These are phyloP conservation scores for Cryptosporidium canis DNA, from an alignment of 169 alveolate genomes.

Conservation along the genomic window DNA sequence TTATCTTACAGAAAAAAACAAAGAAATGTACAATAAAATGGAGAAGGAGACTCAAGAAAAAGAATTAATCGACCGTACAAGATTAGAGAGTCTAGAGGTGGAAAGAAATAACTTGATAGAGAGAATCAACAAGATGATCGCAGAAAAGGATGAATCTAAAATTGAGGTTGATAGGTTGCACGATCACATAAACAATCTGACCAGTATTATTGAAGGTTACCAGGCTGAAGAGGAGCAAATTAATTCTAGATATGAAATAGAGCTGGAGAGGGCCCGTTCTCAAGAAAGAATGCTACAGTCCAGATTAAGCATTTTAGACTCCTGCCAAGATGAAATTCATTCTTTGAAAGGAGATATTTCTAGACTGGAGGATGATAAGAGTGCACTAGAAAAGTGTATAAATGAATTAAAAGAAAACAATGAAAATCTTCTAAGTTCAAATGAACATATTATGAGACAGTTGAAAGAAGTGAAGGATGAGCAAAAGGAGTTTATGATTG, in stretches of 20 bases:
- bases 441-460: slow-evolving; percentile 33
- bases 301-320: neutral
- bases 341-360: neutral
- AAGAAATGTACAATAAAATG: neutral
- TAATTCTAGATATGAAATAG: slow-evolving; percentile 58
- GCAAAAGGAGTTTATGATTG: slow-evolving; percentile 23
- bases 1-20: slow-evolving; percentile 10
- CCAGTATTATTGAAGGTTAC: slow-evolving; percentile 63
- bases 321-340: slow-evolving; percentile 25
- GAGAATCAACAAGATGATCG: slow-evolving; percentile 7
- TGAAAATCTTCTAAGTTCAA: slow-evolving; percentile 19
- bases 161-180: slow-evolving; percentile 20
- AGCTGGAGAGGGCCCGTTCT: slow-evolving; percentile 49
- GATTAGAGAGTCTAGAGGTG: slow-evolving; percentile 10
- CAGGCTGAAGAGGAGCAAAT: slow-evolving; percentile 69
- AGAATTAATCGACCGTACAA: neutral
- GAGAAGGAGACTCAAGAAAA: slow-evolving; percentile 2
- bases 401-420: slow-evolving; percentile 32
- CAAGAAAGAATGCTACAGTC: slow-evolving; percentile 9
- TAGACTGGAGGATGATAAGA: neutral
- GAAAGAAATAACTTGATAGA: slow-evolving; percentile 19
- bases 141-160: slow-evolving; percentile 21
- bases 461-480: slow-evolving; percentile 9
- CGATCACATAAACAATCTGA: slow-evolving; percentile 32
- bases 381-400: neutral